A percentile compares a stretch with the other conserved stretches of the same genome.
Conservation (phyloP, 164 flowering plant genomes). For the Sextonia rubra region DNA sequence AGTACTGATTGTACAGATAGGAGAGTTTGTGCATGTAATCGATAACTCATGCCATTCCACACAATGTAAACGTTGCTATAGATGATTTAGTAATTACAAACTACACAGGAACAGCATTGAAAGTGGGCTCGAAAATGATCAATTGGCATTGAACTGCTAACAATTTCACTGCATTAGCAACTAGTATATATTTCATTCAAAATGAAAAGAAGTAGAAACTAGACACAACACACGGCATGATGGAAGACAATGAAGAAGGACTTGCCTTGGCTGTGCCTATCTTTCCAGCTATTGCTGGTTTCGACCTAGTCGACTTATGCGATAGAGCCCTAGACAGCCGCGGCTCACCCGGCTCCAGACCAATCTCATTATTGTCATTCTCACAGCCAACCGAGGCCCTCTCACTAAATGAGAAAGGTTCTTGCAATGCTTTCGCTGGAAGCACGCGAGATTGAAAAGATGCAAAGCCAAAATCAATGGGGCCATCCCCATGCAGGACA, state of each 20-base stretch:
- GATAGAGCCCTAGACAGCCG: conserved; percentile 56
- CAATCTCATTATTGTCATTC: conserved; percentile 17
- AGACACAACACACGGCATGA: not conserved
- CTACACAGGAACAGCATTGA: not conserved
- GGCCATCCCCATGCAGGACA: conserved; percentile 45
- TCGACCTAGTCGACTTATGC: conserved; percentile 50
- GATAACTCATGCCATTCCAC: too few relatives aligned
- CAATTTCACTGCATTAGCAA: not conserved
- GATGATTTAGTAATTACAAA: not conserved
- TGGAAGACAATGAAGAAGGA: not conserved
- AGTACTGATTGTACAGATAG: too few relatives aligned
- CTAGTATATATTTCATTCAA: not conserved
- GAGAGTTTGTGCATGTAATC: too few relatives aligned
- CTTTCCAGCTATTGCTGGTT: conserved; percentile 64
- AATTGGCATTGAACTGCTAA: not conserved
- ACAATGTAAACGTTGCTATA: too few relatives aligned
- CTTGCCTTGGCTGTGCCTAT: conserved; percentile 28
- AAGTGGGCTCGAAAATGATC: not conserved
- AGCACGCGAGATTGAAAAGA: conserved; percentile 33
- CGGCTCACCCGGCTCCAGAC: conserved; percentile 64
- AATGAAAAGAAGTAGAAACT: not conserved
- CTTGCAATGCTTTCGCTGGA: conserved; percentile 25
- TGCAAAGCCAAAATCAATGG: conserved; percentile 24
- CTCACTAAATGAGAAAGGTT: conserved; percentile 52
- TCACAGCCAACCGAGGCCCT: conserved; percentile 16